phyloP scores from a whole-genome alignment of 2,329 filamentous ascomycete genomes.

The Chaetomiaceae sp. region DNA sequence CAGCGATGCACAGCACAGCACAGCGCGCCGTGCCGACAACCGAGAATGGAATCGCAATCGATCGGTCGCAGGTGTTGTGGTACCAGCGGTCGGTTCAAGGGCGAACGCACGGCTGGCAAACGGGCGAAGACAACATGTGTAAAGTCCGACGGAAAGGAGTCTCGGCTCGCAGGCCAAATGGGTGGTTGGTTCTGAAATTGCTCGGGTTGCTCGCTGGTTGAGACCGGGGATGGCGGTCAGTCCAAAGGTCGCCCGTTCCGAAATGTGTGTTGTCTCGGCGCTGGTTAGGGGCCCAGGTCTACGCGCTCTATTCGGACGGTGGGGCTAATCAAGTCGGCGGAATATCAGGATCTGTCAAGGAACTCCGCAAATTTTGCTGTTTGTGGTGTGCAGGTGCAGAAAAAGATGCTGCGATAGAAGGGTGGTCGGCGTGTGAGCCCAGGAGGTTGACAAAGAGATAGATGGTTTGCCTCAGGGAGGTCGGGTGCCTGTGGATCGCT shows the following conservation, averaged over 20 bases:
- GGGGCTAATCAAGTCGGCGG: background rate
- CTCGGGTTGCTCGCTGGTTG: background rate
- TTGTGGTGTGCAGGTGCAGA: background rate
- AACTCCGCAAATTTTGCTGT: background rate
- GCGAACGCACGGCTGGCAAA: conserved; percentile 16
- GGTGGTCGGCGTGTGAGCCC: background rate
- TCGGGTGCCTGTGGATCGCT: conserved; percentile 23
- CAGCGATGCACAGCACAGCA: background rate
- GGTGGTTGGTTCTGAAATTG: background rate
- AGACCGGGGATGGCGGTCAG: conserved; percentile 12
- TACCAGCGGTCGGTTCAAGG: conserved; percentile 18
- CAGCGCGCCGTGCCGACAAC: background rate
- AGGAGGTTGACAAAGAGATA: conserved; percentile 11
- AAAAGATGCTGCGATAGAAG: background rate
- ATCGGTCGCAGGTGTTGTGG: background rate
- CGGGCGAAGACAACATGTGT: conserved; percentile 18
- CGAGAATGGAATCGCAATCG: conserved; percentile 1
- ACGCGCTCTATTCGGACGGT: background rate
- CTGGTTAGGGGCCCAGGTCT: background rate
- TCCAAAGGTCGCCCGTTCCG: background rate
- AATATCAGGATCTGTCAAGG: background rate
- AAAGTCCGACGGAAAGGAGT: background rate
- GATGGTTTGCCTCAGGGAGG: conserved; percentile 9
- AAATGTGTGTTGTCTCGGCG: conserved; percentile 2
- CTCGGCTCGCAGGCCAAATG: background rate